Evolutionary conservation across 2,329 filamentous ascomycete species (phyloP), one percentile per base, ranked within the genome.

Genomic region (Colletotrichum gloeosporioides): DNA sequence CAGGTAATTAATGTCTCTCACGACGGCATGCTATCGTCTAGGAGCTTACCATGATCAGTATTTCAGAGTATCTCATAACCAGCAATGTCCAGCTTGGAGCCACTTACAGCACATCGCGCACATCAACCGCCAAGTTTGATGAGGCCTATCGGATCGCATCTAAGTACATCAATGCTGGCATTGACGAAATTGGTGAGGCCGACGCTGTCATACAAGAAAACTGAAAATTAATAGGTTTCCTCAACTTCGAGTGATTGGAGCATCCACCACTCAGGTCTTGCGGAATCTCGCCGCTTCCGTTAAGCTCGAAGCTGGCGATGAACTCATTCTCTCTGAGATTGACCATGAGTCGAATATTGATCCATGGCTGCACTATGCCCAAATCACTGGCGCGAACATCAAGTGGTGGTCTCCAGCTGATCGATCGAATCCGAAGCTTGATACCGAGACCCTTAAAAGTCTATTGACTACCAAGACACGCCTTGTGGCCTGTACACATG

Each of bases 311-410:
- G 81, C 87, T 3, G 91, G 91, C 55, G 91, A 93, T 75, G 93
- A 95, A 80, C 88, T 96, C 63, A 87, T 96, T 77, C 81, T 96
- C 12, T 95, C 93, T 0, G 90, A 89, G 72, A 86, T 95, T 69
- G 94, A 96, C 82, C 94, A 96, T 80, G 95, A 96, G 85, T 92
- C 94, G 36, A 95, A 96, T 81, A 92, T 95, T 73, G 91, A 93
- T 2, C 89, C 94, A 0, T 96, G 94, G 95, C 85, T 95, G 0
- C 89, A 91, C 68, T 88, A 96, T 27, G 94, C 94, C 2, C 83
- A 88, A 32, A 88, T 90, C 10, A 88, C 92, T 62, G 88, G 89
- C 3, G 86, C 95, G 7, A 89, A 84, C 0, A 82, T 96, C 62
- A 95, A 93, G 81, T 95, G 93, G 93, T 96, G 94, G 94, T 84